Conservation (phyloP, 2,329 filamentous ascomycete species). For the Botrytis hyacinthi region DNA sequence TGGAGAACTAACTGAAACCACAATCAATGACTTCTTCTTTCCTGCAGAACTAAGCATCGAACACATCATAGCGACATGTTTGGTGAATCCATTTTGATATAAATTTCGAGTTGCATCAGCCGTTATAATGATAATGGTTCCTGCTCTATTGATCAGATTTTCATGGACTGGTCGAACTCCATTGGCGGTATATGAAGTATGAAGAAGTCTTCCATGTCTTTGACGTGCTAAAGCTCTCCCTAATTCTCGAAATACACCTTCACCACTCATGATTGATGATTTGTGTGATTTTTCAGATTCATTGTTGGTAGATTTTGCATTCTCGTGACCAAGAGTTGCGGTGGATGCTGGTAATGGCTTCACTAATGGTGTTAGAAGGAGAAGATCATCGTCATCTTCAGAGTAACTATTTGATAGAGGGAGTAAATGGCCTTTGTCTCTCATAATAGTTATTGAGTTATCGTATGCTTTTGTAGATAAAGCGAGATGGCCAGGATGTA, state of each 20-base stretch:
- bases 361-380: conserved; percentile 83
- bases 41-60: conserved; percentile 73
- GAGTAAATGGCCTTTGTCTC: conserved; percentile 81
- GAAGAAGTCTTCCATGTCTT: conserved; percentile 79
- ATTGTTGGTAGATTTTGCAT: conserved; percentile 44
- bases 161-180: conserved; percentile 91
- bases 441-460: conserved; percentile 86
- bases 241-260: conserved; percentile 87
- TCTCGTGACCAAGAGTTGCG: conserved; percentile 59
- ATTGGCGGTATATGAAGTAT: conserved; percentile 94
- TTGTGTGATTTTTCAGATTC: conserved; percentile 55
- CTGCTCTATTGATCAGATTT: conserved; percentile 83
- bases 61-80: conserved; percentile 95
- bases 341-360: conserved; percentile 92
- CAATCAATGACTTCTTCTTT: conserved; percentile 84
- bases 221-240: conserved; percentile 84
- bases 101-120: conserved; percentile 92
- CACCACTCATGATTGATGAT: conserved; percentile 78
- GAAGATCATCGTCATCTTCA: conserved; percentile 88
- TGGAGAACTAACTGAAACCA: conserved; percentile 89
- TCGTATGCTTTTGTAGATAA: conserved; percentile 87
- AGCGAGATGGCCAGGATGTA: conserved; percentile 78
- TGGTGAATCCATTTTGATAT: conserved; percentile 92
- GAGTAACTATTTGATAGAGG: conserved; percentile 80
- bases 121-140: conserved; percentile 84